phyloP scores from a whole-genome alignment of 2,329 filamentous ascomycete genomes.

The Xenosphaeropsis pyriputrescens region DNA sequence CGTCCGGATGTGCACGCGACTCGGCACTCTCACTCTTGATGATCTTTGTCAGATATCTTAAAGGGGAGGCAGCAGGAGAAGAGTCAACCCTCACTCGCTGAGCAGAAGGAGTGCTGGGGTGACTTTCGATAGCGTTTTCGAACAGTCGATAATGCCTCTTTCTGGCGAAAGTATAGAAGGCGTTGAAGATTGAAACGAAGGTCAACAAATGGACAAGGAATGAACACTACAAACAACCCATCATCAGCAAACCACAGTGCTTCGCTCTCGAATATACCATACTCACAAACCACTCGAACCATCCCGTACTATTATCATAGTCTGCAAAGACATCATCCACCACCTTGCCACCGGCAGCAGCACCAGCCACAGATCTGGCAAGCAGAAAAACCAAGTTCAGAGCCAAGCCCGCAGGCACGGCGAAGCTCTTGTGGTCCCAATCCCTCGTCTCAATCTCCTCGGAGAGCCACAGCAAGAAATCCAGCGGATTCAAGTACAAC shows the following conservation, averaged over 20 bases:
- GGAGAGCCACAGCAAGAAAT: slow-evolving; percentile 80
- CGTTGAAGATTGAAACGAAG: slow-evolving; percentile 56
- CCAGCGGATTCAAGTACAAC: slow-evolving; percentile 70
- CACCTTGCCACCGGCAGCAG: slow-evolving; percentile 24
- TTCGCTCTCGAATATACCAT: slow-evolving; percentile 3
- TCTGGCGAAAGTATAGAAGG: slow-evolving; percentile 67
- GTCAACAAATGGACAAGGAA: slow-evolving; percentile 59
- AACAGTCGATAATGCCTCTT: slow-evolving; percentile 85
- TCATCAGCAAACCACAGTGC: too few species aligned
- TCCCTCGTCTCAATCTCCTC: slow-evolving; percentile 87
- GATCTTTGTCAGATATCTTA: slow-evolving; percentile 57
- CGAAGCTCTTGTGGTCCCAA: slow-evolving; percentile 72
- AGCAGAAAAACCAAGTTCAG: slow-evolving; percentile 73
- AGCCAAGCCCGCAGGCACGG: slow-evolving; percentile 57
- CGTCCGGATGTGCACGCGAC: slow-evolving; percentile 70
- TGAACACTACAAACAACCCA: slow-evolving; percentile 42
- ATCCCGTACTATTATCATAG: slow-evolving; percentile 40
- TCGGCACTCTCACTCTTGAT: slow-evolving; percentile 59
- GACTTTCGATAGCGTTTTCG: slow-evolving; percentile 65
- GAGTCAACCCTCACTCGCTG: slow-evolving; percentile 81
- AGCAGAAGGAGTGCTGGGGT: slow-evolving; percentile 70
- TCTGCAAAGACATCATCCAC: slow-evolving; percentile 81
- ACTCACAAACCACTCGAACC: slow-evolving; percentile 43
- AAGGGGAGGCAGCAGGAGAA: slow-evolving; percentile 58
- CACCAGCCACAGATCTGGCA: slow-evolving; percentile 60